phyloP scores from a whole-genome alignment of 306 rosid species.

The Medicago arabica region DNA sequence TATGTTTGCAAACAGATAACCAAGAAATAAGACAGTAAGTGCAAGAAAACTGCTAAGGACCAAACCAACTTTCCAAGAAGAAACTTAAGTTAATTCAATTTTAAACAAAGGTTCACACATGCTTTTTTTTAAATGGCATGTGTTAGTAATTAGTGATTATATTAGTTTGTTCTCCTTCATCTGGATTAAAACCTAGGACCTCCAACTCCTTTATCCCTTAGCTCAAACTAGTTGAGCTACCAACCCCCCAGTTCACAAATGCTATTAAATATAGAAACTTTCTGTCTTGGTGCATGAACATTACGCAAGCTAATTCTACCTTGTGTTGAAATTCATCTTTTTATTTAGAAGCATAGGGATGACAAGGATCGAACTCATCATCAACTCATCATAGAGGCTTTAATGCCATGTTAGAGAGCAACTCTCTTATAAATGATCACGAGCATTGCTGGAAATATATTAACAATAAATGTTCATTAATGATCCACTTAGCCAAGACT shows the following conservation, averaged over 20 bases:
- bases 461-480: background rate
- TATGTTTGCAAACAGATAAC: background rate
- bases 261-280: background rate
- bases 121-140: background rate
- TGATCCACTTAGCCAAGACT: background rate
- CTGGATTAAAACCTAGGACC: no score
- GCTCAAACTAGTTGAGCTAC: no score
- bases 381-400: background rate
- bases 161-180: no score
- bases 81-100: conserved; percentile 15
- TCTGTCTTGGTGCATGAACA: background rate
- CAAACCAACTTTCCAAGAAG: conserved; percentile 18
- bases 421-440: background rate
- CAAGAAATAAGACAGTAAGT: background rate
- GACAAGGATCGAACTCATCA: no score
- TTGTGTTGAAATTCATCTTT: background rate
- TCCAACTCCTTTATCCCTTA: no score
- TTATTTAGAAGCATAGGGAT: no score
- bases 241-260: background rate
- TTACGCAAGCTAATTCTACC: background rate
- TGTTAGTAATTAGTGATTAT: no score
- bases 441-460: background rate
- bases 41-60: conserved; percentile 8
- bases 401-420: background rate
- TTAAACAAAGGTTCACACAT: conserved; percentile 2